These are phyloP conservation scores for Scleromitrula shiraiana DNA, from an alignment of 2,329 filamentous ascomycete species.

Conservation along the genomic window DNA sequence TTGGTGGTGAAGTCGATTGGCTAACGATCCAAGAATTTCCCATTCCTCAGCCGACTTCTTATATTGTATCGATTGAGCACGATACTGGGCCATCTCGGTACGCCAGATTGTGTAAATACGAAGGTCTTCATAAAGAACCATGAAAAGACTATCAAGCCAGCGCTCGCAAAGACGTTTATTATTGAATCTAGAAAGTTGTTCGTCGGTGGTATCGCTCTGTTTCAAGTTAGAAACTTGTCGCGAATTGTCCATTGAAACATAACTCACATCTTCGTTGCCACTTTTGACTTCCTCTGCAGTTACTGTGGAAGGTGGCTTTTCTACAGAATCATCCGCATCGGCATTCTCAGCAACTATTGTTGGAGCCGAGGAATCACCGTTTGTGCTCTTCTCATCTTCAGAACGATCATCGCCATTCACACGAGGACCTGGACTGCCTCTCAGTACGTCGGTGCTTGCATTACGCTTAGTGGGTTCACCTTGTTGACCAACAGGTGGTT, in stretches of 20 bases:
- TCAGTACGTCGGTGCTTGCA: conserved; percentile 71
- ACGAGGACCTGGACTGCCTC: conserved; percentile 56
- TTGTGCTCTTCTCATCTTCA: conserved; percentile 28
- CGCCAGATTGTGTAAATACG: conserved; percentile 99
- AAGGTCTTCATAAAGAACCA: conserved; percentile 97
- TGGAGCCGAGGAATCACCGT: conserved; percentile 23
- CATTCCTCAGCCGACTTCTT: conserved; percentile 96
- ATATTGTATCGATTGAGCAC: conserved; percentile 88
- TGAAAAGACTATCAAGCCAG: conserved; percentile 97
- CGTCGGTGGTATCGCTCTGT: conserved; percentile 56
- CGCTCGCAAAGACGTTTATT: conserved; percentile 96
- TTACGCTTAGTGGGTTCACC: conserved; percentile 48
- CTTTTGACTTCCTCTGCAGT: conserved; percentile 70
- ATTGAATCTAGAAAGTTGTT: conserved; percentile 81
- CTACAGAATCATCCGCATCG: conserved; percentile 40
- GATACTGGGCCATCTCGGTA: conserved; percentile 93
- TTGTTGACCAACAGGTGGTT: conserved; percentile 43
- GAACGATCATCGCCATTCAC: conserved; percentile 34
- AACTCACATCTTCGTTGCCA: conserved; percentile 60
- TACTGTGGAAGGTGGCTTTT: conserved; percentile 73
- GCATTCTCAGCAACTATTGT: conserved; percentile 23
- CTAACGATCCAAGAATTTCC: conserved; percentile 92
- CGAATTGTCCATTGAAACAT: neutral
- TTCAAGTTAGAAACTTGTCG: conserved; percentile 21
- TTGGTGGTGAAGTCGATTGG: conserved; percentile 83